Base-by-base conservation (phyloP, 2,329 filamentous ascomycete species). In the Alternaria sp. region DNA sequence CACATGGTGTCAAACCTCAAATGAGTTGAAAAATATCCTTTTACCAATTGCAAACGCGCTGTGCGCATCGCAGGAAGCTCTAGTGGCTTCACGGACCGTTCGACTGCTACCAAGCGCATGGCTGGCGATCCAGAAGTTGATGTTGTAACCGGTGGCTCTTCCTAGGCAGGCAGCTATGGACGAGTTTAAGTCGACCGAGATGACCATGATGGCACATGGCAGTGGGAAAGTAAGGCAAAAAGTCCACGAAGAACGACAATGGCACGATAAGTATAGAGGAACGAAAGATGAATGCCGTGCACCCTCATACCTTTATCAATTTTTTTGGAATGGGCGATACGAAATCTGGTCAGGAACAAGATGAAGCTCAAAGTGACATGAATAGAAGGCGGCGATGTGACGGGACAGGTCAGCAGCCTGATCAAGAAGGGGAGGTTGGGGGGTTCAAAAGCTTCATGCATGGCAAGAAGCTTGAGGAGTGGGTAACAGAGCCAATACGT, bases 241-340 rank as follows among this genome's bases (percentile, higher is more conserved):
- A 59, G 67, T 77, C 26, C 70, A 40, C 13, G 4, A 39, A 55
- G 28, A 56, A 45, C 21, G 53, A 56, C 9, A 59, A 79, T 77
- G 51, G 72, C 71, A 48, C 80, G 74, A 40, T 44, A n/a, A 66
- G 76, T 78, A 57, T 82, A 75, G 81, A 71, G 39, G 69, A 71
- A 26, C 66, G 67, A 24, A 71, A 60, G 50, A 70, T 64, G 51
- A 61, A 21, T 11, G 70, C 70, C 36, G 71, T 72, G 70, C 70
- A 69, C 31, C 67, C 69, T 3, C 68, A 70, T 5, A 81, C 82
- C 2, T 84, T 85, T 56, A 72, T 85, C 26, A 80, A 84, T 65
- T 80, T 81, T 21, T 77, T 80, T 17, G 76, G 76, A 67, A 13
- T 66, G 67, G 5, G 63, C 66, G 4, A 66, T 71, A 11, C 53